Evolutionary conservation across 495 filamentous ascomycete species (phyloP).

Genomic region (Neurospora tetrasperma): DNA sequence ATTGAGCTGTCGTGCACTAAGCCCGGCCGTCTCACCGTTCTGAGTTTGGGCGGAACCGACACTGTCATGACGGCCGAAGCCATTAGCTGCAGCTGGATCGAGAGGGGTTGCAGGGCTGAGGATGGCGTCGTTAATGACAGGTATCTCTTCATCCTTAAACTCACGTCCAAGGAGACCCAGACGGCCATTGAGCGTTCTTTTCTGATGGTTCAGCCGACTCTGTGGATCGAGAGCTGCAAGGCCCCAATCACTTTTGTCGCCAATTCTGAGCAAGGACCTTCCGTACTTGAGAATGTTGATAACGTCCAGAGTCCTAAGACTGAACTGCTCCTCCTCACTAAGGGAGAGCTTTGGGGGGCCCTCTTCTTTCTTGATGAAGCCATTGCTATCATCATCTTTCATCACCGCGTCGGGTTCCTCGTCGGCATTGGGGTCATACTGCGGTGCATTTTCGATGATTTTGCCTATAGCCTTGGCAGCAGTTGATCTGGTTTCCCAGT

Average conservation of each 20-base stretch:
- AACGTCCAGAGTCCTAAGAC: slow-evolving; percentile 66
- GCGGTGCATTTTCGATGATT: slow-evolving; percentile 79
- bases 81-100: slow-evolving; percentile 32
- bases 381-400: slow-evolving; percentile 37
- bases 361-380: slow-evolving; percentile 43
- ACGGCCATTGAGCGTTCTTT: slow-evolving; percentile 72
- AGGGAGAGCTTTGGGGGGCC: background rate
- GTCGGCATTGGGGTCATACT: slow-evolving; percentile 76
- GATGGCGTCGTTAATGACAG: slow-evolving; percentile 28
- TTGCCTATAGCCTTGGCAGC: slow-evolving; percentile 86
- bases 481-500: slow-evolving; percentile 90
- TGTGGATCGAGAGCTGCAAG: slow-evolving; percentile 74
- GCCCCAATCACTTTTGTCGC: slow-evolving; percentile 63
- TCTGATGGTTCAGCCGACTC: slow-evolving; percentile 70
- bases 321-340: slow-evolving; percentile 36
- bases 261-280: slow-evolving; percentile 71
- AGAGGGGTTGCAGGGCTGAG: slow-evolving; percentile 31
- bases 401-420: slow-evolving; percentile 31
- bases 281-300: slow-evolving; percentile 69
- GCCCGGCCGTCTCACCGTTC: slow-evolving; percentile 52
- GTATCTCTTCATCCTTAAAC: slow-evolving; percentile 77
- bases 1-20: slow-evolving; percentile 89
- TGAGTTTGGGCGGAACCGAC: slow-evolving; percentile 15
- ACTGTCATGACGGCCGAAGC: slow-evolving; percentile 27
- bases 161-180: slow-evolving; percentile 71